Percentiles rank a stretch among this genome's conserved stretches.
Conservation (phyloP, 2,329 filamentous ascomycete species). For the Pleoardoris graminearum region DNA sequence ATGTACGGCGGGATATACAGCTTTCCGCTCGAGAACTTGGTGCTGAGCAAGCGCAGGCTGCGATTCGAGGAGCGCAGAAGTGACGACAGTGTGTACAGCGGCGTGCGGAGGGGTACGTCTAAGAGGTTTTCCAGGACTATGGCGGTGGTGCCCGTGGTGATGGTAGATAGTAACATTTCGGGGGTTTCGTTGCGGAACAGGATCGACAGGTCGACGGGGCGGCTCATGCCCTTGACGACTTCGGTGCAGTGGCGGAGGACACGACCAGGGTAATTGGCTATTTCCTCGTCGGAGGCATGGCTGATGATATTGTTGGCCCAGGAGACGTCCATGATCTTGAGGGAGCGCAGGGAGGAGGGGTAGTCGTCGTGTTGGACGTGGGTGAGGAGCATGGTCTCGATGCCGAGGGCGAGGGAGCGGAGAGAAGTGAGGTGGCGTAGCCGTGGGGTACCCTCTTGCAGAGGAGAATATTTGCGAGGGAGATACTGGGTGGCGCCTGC, state of each 20-base stretch:
- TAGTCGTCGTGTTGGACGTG: constrained; percentile 30
- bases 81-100: constrained; percentile 32
- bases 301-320: constrained; percentile 19
- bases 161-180: constrained; percentile 8
- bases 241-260: constrained; percentile 17
- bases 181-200: background rate
- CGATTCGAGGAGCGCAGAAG: constrained; percentile 26
- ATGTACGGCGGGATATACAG: constrained; percentile 42
- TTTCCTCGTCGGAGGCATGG: constrained; percentile 18
- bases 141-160: constrained; percentile 11
- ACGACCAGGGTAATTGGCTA: constrained; percentile 13
- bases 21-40: constrained; percentile 22
- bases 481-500: constrained; percentile 25
- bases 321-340: constrained; percentile 34
- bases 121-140: constrained; percentile 21
- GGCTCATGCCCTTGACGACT: constrained; percentile 1
- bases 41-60: constrained; percentile 27
- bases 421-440: constrained; percentile 31
- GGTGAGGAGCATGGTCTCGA: constrained; percentile 32
- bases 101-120: constrained; percentile 21
- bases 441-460: background rate
- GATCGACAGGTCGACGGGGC: constrained; percentile 5
- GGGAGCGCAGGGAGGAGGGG: constrained; percentile 27
- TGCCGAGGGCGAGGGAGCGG: constrained; percentile 33
- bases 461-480: background rate